Evolutionary conservation across 441 rosid species (phyloP).

Genomic region (Jatropha multifida): DNA sequence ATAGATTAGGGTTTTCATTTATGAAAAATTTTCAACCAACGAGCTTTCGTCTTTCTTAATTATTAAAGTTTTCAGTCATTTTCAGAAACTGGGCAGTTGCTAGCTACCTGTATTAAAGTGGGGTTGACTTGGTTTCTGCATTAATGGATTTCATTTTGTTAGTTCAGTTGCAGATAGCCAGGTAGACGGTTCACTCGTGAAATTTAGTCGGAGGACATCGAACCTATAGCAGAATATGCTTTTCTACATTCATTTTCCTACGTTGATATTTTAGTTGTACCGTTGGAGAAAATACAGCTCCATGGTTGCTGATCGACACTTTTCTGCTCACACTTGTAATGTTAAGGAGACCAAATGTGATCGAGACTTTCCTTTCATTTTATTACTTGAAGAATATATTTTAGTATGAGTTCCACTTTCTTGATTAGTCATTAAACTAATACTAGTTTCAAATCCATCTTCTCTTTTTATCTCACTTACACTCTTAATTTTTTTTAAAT

Average conservation of each 20-base stretch:
- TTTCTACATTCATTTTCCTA: not conserved
- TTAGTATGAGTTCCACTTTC: conserved; percentile 13
- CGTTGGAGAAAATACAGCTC: not conserved
- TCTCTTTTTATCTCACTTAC: not conserved
- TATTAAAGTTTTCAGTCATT: too few species aligned
- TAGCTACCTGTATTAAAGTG: too few species aligned
- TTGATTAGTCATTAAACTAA: conserved; percentile 10
- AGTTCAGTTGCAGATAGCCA: not conserved
- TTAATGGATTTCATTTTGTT: not conserved
- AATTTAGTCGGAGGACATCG: conserved; percentile 1
- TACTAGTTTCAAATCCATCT: not conserved
- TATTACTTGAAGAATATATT: not conserved
- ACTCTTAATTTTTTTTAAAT: not conserved
- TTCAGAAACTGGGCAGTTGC: too few species aligned
- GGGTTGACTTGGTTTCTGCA: not conserved
- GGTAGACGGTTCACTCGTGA: conserved; percentile 5
- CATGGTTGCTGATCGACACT: not conserved
- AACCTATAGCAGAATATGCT: not conserved
- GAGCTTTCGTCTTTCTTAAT: too few species aligned
- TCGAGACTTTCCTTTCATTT: not conserved
- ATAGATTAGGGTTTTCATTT: too few species aligned
- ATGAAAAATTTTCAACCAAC: too few species aligned
- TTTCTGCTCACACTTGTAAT: not conserved
- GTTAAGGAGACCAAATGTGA: too few species aligned
- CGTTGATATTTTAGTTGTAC: conserved; percentile 3